phyloP scores from a whole-genome alignment of 2,329 filamentous ascomycete genomes.

The Ophiostoma ulmi region DNA sequence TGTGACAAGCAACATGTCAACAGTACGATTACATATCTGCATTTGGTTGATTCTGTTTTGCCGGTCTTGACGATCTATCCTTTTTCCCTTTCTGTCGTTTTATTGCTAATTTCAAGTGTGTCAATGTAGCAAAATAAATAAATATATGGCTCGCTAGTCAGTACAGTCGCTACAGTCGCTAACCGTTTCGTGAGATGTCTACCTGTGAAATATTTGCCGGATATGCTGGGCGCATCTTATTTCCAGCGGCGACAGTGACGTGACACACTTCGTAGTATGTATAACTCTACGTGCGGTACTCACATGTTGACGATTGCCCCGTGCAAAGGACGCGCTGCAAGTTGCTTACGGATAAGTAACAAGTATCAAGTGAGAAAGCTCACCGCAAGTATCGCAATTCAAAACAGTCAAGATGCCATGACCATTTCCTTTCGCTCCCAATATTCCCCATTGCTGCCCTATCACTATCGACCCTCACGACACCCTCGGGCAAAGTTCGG shows the following conservation, averaged over 20 bases:
- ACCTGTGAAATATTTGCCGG: background rate
- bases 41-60: background rate
- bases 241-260: conserved; percentile 4
- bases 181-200: background rate
- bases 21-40: background rate
- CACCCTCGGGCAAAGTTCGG: conserved; percentile 6
- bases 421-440: no score
- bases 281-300: background rate
- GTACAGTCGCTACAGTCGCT: background rate
- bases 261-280: background rate
- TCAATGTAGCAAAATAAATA: background rate
- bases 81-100: background rate
- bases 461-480: background rate
- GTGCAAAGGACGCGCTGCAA: background rate
- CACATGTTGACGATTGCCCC: background rate
- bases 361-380: background rate
- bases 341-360: background rate
- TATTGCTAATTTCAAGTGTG: conserved; percentile 5
- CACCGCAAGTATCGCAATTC: no score
- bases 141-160: background rate
- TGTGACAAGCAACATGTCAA: background rate
- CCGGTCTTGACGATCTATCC: background rate
- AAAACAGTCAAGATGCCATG: no score
- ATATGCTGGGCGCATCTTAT: background rate
- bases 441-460: no score